These are phyloP conservation scores for Pythium vanterpoolii DNA, from an alignment of 352 stramenopile genomes.

Conservation along the genomic window DNA sequence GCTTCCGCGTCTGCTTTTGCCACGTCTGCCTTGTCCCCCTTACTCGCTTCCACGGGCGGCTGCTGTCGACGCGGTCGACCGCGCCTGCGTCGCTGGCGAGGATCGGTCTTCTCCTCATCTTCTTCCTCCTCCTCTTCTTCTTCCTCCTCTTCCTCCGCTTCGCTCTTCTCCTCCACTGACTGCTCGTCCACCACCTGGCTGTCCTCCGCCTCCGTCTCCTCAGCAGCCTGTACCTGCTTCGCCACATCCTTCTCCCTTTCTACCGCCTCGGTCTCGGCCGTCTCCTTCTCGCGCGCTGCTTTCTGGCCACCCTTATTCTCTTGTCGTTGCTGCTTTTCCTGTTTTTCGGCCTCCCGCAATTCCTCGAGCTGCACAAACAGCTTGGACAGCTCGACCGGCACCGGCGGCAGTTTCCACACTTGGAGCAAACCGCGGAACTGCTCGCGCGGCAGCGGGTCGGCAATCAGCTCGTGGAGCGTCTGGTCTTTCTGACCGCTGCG, in stretches of 20 bases:
- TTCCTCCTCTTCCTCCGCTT: slow-evolving; percentile 10
- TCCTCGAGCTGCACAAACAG: slow-evolving; percentile 44
- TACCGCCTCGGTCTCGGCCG: not conserved
- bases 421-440: slow-evolving; percentile 49
- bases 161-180: not conserved
- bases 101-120: slow-evolving; percentile 3
- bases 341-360: slow-evolving; percentile 10
- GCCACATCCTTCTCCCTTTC: slow-evolving; percentile 1
- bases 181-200: not conserved
- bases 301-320: not conserved
- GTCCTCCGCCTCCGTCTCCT: not conserved
- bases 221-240: not conserved
- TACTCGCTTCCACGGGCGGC: slow-evolving; percentile 5
- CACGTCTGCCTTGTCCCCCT: not conserved
- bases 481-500: slow-evolving; percentile 35
- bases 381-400: slow-evolving; percentile 35
- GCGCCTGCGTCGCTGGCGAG: not conserved
- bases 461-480: slow-evolving; percentile 32
- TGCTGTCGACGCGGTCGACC: slow-evolving; percentile 1
- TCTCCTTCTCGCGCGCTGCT: slow-evolving; percentile 1
- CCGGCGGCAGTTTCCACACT: slow-evolving; percentile 37
- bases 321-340: slow-evolving; percentile 1
- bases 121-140: not conserved
- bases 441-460: slow-evolving; percentile 37
- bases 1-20: not conserved